phyloP scores from a whole-genome alignment of 306 rosid species.

The Begonia peltatifolia region DNA sequence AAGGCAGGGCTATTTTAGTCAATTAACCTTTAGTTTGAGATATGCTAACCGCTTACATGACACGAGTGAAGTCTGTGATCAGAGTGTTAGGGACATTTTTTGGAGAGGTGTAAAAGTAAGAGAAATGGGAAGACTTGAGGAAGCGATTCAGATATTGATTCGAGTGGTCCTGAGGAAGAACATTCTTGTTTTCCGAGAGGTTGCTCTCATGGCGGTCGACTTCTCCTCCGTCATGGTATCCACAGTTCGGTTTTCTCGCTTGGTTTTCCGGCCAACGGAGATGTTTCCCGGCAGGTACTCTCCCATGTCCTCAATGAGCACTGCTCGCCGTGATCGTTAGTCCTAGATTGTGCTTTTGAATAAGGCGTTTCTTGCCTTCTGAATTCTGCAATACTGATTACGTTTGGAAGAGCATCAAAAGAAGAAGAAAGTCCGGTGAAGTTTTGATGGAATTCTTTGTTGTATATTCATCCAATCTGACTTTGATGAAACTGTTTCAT shows the following conservation, averaged over 20 bases:
- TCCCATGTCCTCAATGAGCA: conserved; percentile 29
- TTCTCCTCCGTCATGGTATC: conserved; percentile 30
- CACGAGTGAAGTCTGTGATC: too few species aligned
- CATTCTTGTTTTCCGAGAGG: conserved; percentile 26
- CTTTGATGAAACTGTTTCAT: too few species aligned
- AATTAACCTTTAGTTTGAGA: too few species aligned
- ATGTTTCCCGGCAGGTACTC: conserved; percentile 16
- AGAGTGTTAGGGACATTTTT: too few species aligned
- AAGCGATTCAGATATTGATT: conserved; percentile 18
- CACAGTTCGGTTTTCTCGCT: conserved; percentile 28
- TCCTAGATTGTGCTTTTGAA: background rate
- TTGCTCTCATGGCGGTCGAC: conserved; percentile 18
- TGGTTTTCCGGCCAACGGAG: conserved; percentile 13
- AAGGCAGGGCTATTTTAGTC: too few species aligned
- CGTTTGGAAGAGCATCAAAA: too few species aligned
- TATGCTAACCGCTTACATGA: too few species aligned
- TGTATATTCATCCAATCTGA: too few species aligned
- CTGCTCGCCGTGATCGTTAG: conserved; percentile 39
- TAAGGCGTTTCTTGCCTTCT: background rate
- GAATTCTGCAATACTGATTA: background rate
- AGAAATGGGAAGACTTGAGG: conserved; percentile 22
- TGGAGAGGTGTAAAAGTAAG: background rate
- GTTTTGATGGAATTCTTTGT: too few species aligned
- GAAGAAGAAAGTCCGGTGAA: too few species aligned
- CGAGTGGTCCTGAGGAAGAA: conserved; percentile 45